phyloP scores from a whole-genome alignment of 2,329 filamentous ascomycete genomes.

The Thielaviopsis punctulata region DNA sequence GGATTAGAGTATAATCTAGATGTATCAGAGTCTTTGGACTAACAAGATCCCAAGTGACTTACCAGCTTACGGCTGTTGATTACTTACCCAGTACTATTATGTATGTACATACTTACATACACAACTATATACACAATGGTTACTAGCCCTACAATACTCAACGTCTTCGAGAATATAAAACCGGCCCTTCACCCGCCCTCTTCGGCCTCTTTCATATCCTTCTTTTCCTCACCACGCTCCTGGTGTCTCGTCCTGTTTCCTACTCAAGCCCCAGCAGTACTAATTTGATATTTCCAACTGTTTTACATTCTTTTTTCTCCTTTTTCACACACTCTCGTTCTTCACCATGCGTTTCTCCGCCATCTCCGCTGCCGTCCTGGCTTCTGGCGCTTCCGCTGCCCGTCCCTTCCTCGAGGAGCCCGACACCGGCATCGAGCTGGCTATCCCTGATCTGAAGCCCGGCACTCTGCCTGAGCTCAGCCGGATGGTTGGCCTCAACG shows the following conservation, averaged over 20 bases:
- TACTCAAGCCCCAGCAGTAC: neutral
- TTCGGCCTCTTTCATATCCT: neutral
- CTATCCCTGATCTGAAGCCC: conserved; percentile 19
- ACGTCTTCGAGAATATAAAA: neutral
- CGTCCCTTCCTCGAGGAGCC: conserved; percentile 28
- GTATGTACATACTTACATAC: too few relatives aligned
- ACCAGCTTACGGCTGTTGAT: too few relatives aligned
- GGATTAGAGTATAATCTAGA: neutral
- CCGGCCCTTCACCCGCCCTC: neutral
- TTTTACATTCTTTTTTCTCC: neutral
- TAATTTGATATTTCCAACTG: too few relatives aligned
- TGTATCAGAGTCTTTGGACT: too few relatives aligned
- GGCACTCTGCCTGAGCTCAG: conserved; percentile 6
- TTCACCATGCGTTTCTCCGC: conserved; percentile 11
- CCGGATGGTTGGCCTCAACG: conserved; percentile 27
- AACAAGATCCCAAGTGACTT: too few relatives aligned
- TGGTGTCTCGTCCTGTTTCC: neutral
- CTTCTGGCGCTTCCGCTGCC: conserved; percentile 23
- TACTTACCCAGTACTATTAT: too few relatives aligned
- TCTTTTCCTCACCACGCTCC: neutral
- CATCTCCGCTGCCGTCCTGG: conserved; percentile 16
- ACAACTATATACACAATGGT: neutral
- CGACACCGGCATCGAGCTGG: conserved; percentile 27
- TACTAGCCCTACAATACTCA: too few relatives aligned
- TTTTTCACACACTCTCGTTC: neutral